Evolutionary conservation across 208 protist species (phyloP).

Genomic region (Phytomonas sp.): DNA sequence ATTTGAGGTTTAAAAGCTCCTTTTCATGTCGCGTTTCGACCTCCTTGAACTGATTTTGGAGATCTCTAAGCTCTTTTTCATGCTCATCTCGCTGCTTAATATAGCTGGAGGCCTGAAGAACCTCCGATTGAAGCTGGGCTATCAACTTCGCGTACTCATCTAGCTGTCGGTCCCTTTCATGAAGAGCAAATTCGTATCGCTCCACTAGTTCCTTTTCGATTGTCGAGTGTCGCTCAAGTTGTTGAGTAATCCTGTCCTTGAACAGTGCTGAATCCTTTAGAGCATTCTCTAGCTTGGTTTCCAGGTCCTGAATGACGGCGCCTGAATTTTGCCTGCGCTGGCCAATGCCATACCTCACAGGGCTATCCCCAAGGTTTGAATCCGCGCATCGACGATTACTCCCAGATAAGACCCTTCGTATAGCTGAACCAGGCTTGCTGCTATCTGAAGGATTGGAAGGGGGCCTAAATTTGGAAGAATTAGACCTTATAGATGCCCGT

Average conservation of each 20-base stretch:
- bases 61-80: constrained; percentile 46
- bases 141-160: constrained; percentile 33
- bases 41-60: constrained; percentile 57
- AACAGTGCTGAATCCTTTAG: constrained; percentile 21
- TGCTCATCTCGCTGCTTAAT: constrained; percentile 59
- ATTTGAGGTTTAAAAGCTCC: constrained; percentile 57
- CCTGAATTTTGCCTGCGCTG: neutral
- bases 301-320: constrained; percentile 16
- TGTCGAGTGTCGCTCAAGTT: constrained; percentile 20
- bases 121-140: constrained; percentile 51
- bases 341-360: neutral
- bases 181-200: constrained; percentile 45
- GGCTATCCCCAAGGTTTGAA: neutral
- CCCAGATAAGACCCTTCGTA: neutral
- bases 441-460: neutral
- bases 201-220: constrained; percentile 23
- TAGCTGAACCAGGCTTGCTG: neutral
- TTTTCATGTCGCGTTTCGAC: constrained; percentile 41
- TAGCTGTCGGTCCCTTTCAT: constrained; percentile 57
- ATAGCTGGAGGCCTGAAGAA: constrained; percentile 41
- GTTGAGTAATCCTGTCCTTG: constrained; percentile 26
- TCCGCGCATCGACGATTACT: neutral
- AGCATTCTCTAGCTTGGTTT: constrained; percentile 35
- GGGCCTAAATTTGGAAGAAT: neutral
- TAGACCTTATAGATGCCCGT: neutral